Evolutionary conservation across 441 rosid species (phyloP).

Genomic region (Brassica hybrid): DNA sequence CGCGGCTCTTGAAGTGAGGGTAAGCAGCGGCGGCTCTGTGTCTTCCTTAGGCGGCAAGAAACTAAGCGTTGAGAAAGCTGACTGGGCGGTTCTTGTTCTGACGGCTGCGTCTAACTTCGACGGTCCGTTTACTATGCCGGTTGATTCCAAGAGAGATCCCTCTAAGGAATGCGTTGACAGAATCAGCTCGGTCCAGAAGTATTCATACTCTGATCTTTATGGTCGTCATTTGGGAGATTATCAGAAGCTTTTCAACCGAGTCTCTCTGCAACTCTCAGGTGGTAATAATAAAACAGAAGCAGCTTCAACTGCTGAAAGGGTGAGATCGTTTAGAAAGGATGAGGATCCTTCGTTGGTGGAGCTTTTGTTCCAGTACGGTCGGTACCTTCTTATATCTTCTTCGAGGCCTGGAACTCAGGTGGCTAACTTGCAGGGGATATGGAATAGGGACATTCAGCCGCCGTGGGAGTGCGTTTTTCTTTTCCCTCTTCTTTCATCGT

Average conservation of each 20-base stretch:
- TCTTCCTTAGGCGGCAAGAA: constrained; percentile 59
- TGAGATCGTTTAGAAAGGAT: constrained; percentile 71
- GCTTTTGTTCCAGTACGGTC: constrained; percentile 89
- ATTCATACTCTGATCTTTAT: constrained; percentile 69
- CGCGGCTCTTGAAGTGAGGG: constrained; percentile 67
- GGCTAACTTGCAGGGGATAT: constrained; percentile 91
- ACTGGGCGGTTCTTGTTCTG: constrained; percentile 78
- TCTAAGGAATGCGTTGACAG: constrained; percentile 54
- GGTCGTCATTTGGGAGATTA: constrained; percentile 73
- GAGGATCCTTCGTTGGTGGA: constrained; percentile 91
- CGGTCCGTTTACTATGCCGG: constrained; percentile 78
- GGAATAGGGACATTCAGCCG: constrained; percentile 85
- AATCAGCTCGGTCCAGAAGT: constrained; percentile 50
- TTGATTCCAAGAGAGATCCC: constrained; percentile 71
- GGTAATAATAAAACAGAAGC: constrained; percentile 31
- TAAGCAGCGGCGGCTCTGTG: constrained; percentile 58
- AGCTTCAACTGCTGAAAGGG: constrained; percentile 76
- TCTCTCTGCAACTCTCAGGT: constrained; percentile 63
- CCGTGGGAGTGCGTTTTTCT: constrained; percentile 78
- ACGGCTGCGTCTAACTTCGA: constrained; percentile 84
- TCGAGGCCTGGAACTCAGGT: constrained; percentile 94
- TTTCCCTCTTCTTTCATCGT: background rate
- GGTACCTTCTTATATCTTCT: constrained; percentile 87
- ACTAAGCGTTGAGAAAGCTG: constrained; percentile 68
- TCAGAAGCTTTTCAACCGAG: constrained; percentile 78